Percentiles rank a stretch among this genome's conserved stretches.
These are phyloP conservation scores for Aeschynomene evenia DNA, from an alignment of 306 rosid genomes.

Conservation along the genomic window DNA sequence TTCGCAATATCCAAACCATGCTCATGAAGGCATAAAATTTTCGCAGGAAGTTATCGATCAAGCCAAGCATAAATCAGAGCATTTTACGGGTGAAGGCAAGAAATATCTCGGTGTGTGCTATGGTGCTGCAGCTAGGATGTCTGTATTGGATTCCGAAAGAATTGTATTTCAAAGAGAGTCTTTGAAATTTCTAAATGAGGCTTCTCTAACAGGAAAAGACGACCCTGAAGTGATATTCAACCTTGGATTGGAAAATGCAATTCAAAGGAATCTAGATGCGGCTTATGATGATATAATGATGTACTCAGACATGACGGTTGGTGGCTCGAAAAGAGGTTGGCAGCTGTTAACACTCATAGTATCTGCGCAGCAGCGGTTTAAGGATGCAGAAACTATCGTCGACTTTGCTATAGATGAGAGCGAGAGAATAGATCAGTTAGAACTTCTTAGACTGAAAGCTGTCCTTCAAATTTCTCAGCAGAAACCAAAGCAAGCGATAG, in stretches of 20 bases:
- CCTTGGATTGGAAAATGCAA: slow-evolving; percentile 76
- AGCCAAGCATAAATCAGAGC: slow-evolving; percentile 52
- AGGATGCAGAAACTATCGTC: slow-evolving; percentile 73
- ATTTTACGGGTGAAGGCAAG: slow-evolving; percentile 56
- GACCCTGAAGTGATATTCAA: slow-evolving; percentile 60
- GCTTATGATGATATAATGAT: slow-evolving; percentile 62
- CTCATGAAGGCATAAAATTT: slow-evolving; percentile 59
- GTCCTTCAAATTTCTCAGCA: slow-evolving; percentile 75
- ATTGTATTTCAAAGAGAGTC: slow-evolving; percentile 57
- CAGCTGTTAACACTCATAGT: slow-evolving; percentile 66
- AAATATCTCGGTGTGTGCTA: slow-evolving; percentile 75
- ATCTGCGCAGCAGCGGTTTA: slow-evolving; percentile 77
- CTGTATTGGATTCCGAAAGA: slow-evolving; percentile 79
- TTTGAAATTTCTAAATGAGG: slow-evolving; percentile 52
- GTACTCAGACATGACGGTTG: slow-evolving; percentile 62
- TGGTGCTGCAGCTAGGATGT: slow-evolving; percentile 70
- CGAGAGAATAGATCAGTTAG: slow-evolving; percentile 64
- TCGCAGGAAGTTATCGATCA: slow-evolving; percentile 45
- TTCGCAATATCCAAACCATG: slow-evolving; percentile 54
- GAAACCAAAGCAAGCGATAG: slow-evolving; percentile 89
- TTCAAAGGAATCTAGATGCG: slow-evolving; percentile 70
- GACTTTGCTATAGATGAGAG: slow-evolving; percentile 85
- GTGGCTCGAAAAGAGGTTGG: slow-evolving; percentile 71
- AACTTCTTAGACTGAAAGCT: slow-evolving; percentile 80
- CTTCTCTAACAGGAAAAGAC: slow-evolving; percentile 41